These are phyloP conservation scores for Platanthera guangdongensis DNA, from an alignment of 106 monocot genomes.

Conservation along the genomic window DNA sequence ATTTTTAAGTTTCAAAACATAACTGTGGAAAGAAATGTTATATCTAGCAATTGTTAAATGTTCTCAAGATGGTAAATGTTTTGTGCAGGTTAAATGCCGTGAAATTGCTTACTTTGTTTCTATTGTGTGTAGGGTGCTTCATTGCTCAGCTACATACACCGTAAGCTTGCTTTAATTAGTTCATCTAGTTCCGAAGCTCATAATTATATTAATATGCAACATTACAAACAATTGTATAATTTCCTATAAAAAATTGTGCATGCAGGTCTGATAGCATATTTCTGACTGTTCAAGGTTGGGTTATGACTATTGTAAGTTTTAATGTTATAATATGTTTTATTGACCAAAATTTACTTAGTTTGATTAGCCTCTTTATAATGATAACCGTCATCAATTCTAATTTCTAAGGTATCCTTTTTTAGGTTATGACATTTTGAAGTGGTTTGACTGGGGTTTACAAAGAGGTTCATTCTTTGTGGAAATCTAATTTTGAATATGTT, in stretches of 20 bases:
- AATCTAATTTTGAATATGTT: neutral
- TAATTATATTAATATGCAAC: too few relatives aligned
- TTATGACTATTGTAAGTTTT: constrained; percentile 80
- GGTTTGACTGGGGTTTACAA: constrained; percentile 97
- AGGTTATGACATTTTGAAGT: constrained; percentile 96
- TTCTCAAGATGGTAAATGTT: neutral
- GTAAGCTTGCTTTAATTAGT: constrained; percentile 33
- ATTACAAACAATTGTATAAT: neutral
- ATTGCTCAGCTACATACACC: constrained; percentile 77
- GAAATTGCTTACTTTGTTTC: constrained; percentile 88
- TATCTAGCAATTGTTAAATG: too few relatives aligned
- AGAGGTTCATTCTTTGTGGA: constrained; percentile 41
- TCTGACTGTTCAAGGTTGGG: constrained; percentile 80
- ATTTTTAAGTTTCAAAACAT: too few relatives aligned
- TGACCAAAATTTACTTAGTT: too few relatives aligned
- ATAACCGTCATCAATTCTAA: too few relatives aligned
- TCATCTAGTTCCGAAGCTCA: neutral
- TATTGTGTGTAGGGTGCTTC: constrained; percentile 81
- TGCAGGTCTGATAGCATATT: constrained; percentile 11
- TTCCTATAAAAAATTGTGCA: neutral
- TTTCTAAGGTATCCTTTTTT: constrained; percentile 3
- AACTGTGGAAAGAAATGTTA: too few relatives aligned
- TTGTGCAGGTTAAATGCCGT: constrained; percentile 65
- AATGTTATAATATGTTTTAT: neutral
- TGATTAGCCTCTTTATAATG: too few relatives aligned